phyloP scores from a whole-genome alignment of 2,329 filamentous ascomycete species.

The Hypomyces perniciosus region DNA sequence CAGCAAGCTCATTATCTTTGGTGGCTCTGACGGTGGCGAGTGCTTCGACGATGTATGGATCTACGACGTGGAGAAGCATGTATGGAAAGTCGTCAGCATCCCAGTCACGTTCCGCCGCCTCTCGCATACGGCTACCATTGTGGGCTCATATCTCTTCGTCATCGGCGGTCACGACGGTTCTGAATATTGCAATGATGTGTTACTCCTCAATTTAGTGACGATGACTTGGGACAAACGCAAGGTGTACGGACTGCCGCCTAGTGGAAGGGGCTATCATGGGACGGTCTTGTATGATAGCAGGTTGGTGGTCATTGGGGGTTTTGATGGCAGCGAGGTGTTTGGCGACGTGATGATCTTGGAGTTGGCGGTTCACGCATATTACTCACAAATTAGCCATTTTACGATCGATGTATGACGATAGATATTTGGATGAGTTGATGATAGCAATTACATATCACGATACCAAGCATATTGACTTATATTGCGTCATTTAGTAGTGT shows the following conservation, averaged over 20 bases:
- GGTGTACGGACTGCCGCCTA: slow-evolving; percentile 58
- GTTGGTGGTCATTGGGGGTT: slow-evolving; percentile 59
- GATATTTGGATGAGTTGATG: background rate
- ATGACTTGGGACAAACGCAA: slow-evolving; percentile 67
- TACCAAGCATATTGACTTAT: background rate
- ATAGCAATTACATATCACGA: background rate
- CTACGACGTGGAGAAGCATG: slow-evolving; percentile 58
- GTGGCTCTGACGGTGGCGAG: slow-evolving; percentile 63
- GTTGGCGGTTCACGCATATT: slow-evolving; percentile 64
- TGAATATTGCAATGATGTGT: slow-evolving; percentile 63
- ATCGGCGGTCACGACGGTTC: slow-evolving; percentile 64
- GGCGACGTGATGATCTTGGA: slow-evolving; percentile 62
- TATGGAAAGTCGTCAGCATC: slow-evolving; percentile 55
- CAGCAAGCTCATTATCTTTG: slow-evolving; percentile 65
- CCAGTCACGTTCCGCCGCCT: slow-evolving; percentile 57
- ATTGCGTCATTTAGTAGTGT: background rate
- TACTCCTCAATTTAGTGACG: slow-evolving; percentile 63
- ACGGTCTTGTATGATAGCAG: slow-evolving; percentile 60
- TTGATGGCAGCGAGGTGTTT: slow-evolving; percentile 63
- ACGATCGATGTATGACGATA: slow-evolving; percentile 54
- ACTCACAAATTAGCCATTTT: slow-evolving; percentile 68
- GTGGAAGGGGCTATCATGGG: slow-evolving; percentile 61
- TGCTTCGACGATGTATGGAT: slow-evolving; percentile 71
- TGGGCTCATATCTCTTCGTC: slow-evolving; percentile 65
- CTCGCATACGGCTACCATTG: slow-evolving; percentile 62